Conservation (phyloP, 2,329 filamentous ascomycete genomes). For the Mycosphaerella arachidis region DNA sequence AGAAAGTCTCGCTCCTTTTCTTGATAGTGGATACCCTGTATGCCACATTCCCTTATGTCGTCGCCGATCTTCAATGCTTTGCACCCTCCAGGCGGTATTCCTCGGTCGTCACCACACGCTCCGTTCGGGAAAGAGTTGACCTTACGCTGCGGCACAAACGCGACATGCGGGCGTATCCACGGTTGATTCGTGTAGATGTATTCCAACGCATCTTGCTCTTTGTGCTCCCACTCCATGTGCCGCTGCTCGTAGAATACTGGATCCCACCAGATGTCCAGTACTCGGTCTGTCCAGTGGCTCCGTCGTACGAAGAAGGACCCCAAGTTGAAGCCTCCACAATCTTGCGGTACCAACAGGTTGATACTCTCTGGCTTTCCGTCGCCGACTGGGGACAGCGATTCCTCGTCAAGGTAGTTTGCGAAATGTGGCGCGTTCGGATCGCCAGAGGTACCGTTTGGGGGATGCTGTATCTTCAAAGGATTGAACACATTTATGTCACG, state of each 20-base stretch:
- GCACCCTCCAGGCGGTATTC: slow-evolving; percentile 54
- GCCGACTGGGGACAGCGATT: slow-evolving; percentile 66
- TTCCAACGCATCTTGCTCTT: slow-evolving; percentile 93
- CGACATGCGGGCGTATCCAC: slow-evolving; percentile 84
- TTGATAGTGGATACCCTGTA: slow-evolving; percentile 69
- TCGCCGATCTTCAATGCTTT: slow-evolving; percentile 20
- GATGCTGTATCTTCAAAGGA: slow-evolving; percentile 87
- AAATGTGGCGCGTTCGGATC: slow-evolving; percentile 41
- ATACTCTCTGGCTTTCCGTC: slow-evolving; percentile 75
- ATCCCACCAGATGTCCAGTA: slow-evolving; percentile 98
- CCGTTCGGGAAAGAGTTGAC: slow-evolving; percentile 93
- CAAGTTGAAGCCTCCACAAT: slow-evolving; percentile 93
- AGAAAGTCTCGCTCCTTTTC: slow-evolving; percentile 83
- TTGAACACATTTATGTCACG: slow-evolving; percentile 97
- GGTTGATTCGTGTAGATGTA: slow-evolving; percentile 87
- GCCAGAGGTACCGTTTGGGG: slow-evolving; percentile 49
- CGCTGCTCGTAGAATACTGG: slow-evolving; percentile 96
- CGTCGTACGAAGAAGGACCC: slow-evolving; percentile 90
- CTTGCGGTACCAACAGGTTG: slow-evolving; percentile 84
- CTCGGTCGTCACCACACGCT: slow-evolving; percentile 74
- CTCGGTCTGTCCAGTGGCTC: slow-evolving; percentile 80
- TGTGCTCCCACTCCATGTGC: slow-evolving; percentile 99
- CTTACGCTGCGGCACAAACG: slow-evolving; percentile 83
- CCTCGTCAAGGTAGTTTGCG: slow-evolving; percentile 65
- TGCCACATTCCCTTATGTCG: slow-evolving; percentile 29